Evolutionary conservation across 2,329 filamentous ascomycete genomes (phyloP).

Genomic region (Ilyonectria destructans): DNA sequence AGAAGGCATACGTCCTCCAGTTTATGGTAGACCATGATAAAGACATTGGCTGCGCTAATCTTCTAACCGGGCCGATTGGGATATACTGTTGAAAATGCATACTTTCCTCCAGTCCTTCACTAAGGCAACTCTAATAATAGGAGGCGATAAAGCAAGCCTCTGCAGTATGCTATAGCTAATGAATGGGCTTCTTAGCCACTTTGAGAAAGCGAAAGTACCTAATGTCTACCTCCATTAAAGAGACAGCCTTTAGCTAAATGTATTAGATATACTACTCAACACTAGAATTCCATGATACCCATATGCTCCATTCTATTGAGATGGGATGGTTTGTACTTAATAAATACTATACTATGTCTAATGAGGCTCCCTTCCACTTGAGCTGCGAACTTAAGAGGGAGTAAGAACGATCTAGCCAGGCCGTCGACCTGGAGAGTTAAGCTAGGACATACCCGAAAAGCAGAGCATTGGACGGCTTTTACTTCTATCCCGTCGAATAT

Average conservation of each 20-base stretch:
- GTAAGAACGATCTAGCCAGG: too few species aligned
- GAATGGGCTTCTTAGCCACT: neutral
- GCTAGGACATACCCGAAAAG: too few species aligned
- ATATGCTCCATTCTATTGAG: neutral
- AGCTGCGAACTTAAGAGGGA: too few species aligned
- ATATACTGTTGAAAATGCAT: neutral
- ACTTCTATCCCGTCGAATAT: too few species aligned
- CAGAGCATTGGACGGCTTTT: too few species aligned
- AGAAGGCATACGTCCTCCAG: neutral
- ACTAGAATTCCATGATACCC: neutral
- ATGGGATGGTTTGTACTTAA: neutral
- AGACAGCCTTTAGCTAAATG: neutral
- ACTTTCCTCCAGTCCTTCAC: neutral
- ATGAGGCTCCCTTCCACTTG: neutral
- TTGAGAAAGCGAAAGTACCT: slow-evolving; percentile 1
- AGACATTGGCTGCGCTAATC: neutral
- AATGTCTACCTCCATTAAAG: neutral
- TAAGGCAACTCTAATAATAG: neutral
- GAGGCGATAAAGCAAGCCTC: neutral
- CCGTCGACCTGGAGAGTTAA: too few species aligned
- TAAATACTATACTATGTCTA: neutral
- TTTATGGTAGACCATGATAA: neutral
- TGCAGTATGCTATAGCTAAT: neutral
- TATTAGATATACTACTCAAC: neutral
- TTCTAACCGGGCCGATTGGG: neutral